Conservation (phyloP, 2,329 filamentous ascomycete genomes). For the Stagonosporopsis chrysanthemi region DNA sequence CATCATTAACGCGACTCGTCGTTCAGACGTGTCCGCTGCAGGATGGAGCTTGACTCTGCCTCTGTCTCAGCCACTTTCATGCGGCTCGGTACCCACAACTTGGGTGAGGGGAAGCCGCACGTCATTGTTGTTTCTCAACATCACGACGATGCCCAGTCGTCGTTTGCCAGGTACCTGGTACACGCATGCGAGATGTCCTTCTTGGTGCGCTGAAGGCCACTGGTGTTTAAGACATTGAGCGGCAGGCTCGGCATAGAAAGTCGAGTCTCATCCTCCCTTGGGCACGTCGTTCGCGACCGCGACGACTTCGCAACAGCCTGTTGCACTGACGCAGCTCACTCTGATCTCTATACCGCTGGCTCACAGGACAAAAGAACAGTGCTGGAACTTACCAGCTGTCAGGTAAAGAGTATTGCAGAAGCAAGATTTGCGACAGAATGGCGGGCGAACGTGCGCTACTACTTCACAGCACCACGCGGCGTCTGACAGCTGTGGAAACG, state of each 20-base stretch:
- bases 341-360: too few species aligned
- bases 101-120: constrained; percentile 14
- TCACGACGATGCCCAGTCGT: constrained; percentile 9
- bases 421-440: neutral
- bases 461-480: constrained; percentile 10
- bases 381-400: neutral
- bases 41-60: neutral
- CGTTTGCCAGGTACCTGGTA: constrained; percentile 17
- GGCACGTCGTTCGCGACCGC: neutral
- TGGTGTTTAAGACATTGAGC: constrained; percentile 15
- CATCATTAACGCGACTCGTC: neutral
- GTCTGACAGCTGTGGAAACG: constrained; percentile 13
- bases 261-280: constrained; percentile 23
- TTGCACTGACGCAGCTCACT: constrained; percentile 25
- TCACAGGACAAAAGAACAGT: neutral
- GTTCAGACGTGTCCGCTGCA: neutral
- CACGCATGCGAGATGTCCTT: constrained; percentile 8
- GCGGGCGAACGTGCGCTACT: neutral
- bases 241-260: neutral
- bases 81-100: constrained; percentile 4
- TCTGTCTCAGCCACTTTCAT: constrained; percentile 14
- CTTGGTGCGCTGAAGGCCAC: constrained; percentile 1
- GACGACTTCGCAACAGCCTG: constrained; percentile 2
- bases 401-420: neutral
- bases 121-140: constrained; percentile 6